phyloP scores from a whole-genome alignment of 805 yeast species.

The Kazachstania bromeliacearum region DNA sequence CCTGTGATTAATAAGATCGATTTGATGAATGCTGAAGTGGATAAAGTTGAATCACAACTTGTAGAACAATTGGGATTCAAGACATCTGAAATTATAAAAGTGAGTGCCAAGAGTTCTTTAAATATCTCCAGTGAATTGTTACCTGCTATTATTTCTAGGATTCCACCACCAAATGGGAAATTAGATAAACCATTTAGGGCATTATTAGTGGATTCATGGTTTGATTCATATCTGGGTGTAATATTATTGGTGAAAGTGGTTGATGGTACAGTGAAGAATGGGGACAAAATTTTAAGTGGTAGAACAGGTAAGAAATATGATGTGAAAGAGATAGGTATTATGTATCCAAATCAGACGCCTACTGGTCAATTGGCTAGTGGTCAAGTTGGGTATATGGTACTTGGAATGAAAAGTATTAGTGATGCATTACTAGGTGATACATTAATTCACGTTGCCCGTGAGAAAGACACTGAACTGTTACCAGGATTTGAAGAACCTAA shows the following conservation, averaged over 20 bases:
- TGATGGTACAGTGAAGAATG: constrained; percentile 70
- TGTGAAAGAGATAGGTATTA: constrained; percentile 85
- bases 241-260: constrained; percentile 74
- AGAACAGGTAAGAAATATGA: constrained; percentile 73
- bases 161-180: constrained; percentile 71
- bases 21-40: constrained; percentile 70
- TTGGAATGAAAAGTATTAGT: constrained; percentile 81
- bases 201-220: constrained; percentile 90
- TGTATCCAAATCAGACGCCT: constrained; percentile 80
- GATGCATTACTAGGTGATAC: constrained; percentile 94
- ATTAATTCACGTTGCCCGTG: constrained; percentile 48
- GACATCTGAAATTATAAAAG: constrained; percentile 63
- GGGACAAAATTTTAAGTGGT: constrained; percentile 67
- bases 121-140: constrained; percentile 62
- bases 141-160: constrained; percentile 70
- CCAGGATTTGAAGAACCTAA: constrained; percentile 96
- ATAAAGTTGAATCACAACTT: constrained; percentile 75
- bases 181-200: constrained; percentile 48
- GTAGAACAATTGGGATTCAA: constrained; percentile 63
- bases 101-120: constrained; percentile 85
- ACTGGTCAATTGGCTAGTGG: constrained; percentile 67
- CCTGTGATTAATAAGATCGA: constrained; percentile 93
- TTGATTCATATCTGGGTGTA: constrained; percentile 86
- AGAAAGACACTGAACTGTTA: constrained; percentile 55
- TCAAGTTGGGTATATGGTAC: constrained; percentile 90